These are phyloP conservation scores for Xanthoconium separans DNA, from an alignment of 1,284 basidiomycete genomes.

Conservation along the genomic window DNA sequence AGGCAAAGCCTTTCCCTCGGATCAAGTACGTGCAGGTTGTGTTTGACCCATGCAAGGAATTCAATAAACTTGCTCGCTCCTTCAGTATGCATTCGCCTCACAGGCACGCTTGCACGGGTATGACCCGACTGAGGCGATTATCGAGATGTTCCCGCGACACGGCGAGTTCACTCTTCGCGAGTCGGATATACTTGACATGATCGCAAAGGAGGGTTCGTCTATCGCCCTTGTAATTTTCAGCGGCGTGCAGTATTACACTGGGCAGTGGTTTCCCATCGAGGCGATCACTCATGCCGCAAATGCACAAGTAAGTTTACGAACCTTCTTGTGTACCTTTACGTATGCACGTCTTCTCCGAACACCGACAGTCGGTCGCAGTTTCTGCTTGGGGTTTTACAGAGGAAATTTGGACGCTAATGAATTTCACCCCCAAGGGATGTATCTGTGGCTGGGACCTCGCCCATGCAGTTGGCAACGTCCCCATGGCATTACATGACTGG, in stretches of 20 bases:
- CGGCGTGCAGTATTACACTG: slow-evolving; percentile 96
- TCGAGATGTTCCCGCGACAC: slow-evolving; percentile 76
- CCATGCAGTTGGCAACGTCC: slow-evolving; percentile 94
- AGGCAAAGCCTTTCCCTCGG: slow-evolving; percentile 92
- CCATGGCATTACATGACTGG: slow-evolving; percentile 90
- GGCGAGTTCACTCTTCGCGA: slow-evolving; percentile 89
- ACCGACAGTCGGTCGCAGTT: slow-evolving; percentile 4
- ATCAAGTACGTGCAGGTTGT: slow-evolving; percentile 62
- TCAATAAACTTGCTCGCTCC: slow-evolving; percentile 7
- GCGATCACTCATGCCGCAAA: slow-evolving; percentile 83
- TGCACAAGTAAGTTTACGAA: slow-evolving; percentile 54
- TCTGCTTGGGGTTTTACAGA: slow-evolving; percentile 3
- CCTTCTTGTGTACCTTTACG: slow-evolving; percentile 28
- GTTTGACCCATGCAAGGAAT: slow-evolving; percentile 12
- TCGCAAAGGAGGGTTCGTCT: slow-evolving; percentile 70
- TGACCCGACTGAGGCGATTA: slow-evolving; percentile 70
- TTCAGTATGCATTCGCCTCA: slow-evolving; percentile 91
- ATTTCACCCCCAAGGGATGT: slow-evolving; percentile 62
- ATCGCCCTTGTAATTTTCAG: slow-evolving; percentile 90
- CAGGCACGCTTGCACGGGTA: slow-evolving; percentile 83
- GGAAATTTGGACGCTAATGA: slow-evolving; percentile 16
- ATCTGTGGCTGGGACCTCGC: slow-evolving; percentile 96
- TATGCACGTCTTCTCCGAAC: slow-evolving; percentile 14
- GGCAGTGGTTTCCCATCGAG: slow-evolving; percentile 92
- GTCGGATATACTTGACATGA: slow-evolving; percentile 81